Evolutionary conservation across 1,284 basidiomycete genomes (phyloP).

Genomic region (Malassezia psittaci): DNA sequence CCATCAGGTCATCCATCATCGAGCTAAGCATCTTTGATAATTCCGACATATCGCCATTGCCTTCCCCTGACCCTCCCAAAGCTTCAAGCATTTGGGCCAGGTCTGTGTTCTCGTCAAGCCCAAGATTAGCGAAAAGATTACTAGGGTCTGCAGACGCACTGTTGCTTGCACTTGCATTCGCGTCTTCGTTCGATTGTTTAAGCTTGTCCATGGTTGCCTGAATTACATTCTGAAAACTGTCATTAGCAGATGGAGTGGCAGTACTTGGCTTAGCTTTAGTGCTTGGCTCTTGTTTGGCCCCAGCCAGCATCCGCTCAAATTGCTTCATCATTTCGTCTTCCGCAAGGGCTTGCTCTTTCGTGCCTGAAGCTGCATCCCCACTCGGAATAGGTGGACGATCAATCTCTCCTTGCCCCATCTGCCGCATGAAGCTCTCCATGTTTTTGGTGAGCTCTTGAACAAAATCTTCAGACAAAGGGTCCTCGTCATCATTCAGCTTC

Average conservation of each 20-base stretch:
- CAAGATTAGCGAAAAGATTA: slow-evolving; percentile 50
- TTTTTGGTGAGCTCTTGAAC: slow-evolving; percentile 64
- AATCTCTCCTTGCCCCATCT: slow-evolving; percentile 50
- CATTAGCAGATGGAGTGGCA: background rate
- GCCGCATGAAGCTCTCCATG: slow-evolving; percentile 75
- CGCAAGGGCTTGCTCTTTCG: slow-evolving; percentile 16
- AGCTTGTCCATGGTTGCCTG: slow-evolving; percentile 69
- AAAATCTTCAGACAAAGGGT: slow-evolving; percentile 52
- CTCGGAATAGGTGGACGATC: background rate
- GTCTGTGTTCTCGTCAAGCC: slow-evolving; percentile 47
- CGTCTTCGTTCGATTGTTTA: slow-evolving; percentile 53
- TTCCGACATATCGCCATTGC: slow-evolving; percentile 37
- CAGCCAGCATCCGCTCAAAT: slow-evolving; percentile 43
- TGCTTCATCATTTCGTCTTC: slow-evolving; percentile 45
- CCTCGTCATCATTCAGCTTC: slow-evolving; percentile 30
- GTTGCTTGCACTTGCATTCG: background rate
- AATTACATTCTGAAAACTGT: slow-evolving; percentile 64
- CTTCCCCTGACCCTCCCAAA: slow-evolving; percentile 39
- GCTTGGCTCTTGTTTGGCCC: background rate
- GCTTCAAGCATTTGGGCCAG: slow-evolving; percentile 47
- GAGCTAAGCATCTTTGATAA: slow-evolving; percentile 69
- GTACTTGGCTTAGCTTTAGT: background rate
- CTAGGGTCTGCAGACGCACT: slow-evolving; percentile 27
- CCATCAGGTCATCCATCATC: slow-evolving; percentile 90
- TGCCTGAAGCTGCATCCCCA: background rate